These are phyloP conservation scores for Serendipita sp. DNA, from an alignment of 768 basidiomycete genomes.

Conservation along the genomic window DNA sequence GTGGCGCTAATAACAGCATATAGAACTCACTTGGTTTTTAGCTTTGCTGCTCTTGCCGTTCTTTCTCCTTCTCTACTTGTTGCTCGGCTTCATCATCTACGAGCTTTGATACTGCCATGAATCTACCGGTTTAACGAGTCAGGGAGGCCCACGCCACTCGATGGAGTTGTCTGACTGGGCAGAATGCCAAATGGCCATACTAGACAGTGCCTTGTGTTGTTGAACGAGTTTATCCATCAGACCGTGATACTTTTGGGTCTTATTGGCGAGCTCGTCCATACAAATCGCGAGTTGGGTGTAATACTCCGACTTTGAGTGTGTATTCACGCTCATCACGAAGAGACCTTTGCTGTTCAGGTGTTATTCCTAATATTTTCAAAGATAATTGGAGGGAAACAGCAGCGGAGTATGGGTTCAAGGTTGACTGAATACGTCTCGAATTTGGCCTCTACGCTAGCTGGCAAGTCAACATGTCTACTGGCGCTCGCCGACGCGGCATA, in stretches of 20 bases:
- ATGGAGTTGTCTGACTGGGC: background rate
- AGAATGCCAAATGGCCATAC: constrained; percentile 1
- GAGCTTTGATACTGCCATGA: constrained; percentile 5
- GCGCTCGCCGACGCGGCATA: constrained; percentile 1
- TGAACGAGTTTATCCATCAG: background rate
- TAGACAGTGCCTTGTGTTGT: constrained; percentile 1
- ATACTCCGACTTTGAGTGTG: background rate
- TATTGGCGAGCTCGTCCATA: background rate
- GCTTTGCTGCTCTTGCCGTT: too few species aligned
- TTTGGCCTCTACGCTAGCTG: background rate
- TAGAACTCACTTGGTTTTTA: too few species aligned
- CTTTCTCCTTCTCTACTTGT: background rate
- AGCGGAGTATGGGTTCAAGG: background rate
- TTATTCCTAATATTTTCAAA: background rate
- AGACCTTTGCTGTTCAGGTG: background rate
- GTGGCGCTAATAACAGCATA: background rate
- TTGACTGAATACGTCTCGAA: background rate
- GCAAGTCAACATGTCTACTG: constrained; percentile 1
- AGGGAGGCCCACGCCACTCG: background rate
- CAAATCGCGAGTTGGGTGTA: background rate
- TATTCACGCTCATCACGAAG: constrained; percentile 1
- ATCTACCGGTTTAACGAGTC: background rate
- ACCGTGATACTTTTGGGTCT: background rate
- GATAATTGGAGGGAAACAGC: background rate
- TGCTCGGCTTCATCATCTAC: constrained; percentile 2